Percentiles rank a stretch among this genome's conserved stretches.
Evolutionary conservation across 2,329 filamentous ascomycete species (phyloP).

Genomic region (Penicillium sp.): DNA sequence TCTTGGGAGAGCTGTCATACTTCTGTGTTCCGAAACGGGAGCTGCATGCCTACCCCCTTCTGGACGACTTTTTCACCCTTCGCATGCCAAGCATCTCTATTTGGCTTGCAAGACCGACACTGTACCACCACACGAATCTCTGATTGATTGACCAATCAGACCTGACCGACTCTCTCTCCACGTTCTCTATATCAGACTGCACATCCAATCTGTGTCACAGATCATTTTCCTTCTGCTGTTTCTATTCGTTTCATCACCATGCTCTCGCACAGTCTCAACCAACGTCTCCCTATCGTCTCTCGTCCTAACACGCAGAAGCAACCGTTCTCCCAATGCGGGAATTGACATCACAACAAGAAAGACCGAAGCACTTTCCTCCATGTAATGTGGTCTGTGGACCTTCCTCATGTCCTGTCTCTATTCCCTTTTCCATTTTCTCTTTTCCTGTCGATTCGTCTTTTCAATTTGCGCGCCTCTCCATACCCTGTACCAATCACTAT

Average conservation of each 20-base stretch:
- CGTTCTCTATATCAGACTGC: slow-evolving; percentile 15
- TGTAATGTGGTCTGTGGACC: no score
- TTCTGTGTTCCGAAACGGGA: neutral
- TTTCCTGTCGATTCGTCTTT: slow-evolving; percentile 3
- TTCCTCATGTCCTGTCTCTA: slow-evolving; percentile 8
- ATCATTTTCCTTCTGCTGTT: neutral
- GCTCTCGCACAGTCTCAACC: slow-evolving; percentile 4
- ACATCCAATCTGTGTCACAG: neutral
- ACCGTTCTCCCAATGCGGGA: no score
- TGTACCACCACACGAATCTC: slow-evolving; percentile 2
- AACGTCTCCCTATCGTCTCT: slow-evolving; percentile 6
- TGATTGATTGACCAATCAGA: slow-evolving; percentile 9
- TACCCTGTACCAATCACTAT: slow-evolving; percentile 30
- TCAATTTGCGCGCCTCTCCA: slow-evolving; percentile 10
- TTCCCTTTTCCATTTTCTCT: slow-evolving; percentile 8
- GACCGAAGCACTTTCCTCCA: no score
- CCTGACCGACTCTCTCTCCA: neutral
- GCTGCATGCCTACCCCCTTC: neutral
- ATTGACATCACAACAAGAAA: no score
- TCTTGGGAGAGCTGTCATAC: neutral
- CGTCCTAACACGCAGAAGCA: slow-evolving; percentile 1
- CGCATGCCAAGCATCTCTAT: slow-evolving; percentile 1
- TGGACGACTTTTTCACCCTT: neutral
- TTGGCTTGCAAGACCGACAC: neutral
- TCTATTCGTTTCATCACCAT: neutral